Base-by-base conservation (phyloP, 2,329 filamentous ascomycete species). In the Neofusicoccum sp. region DNA sequence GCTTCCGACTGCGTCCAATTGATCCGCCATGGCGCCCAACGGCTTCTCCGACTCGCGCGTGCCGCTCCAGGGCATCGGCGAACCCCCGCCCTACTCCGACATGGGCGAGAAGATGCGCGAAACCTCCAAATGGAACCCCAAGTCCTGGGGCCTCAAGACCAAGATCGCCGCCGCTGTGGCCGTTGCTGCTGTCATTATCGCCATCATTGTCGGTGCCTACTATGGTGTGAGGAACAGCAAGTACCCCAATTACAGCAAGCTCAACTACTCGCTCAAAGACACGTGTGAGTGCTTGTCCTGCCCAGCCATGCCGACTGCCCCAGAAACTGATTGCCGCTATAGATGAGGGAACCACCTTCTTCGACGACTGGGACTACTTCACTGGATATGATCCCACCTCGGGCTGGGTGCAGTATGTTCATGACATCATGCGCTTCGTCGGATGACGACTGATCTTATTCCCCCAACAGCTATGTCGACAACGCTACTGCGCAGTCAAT, bases 271-370 rank as follows among this genome's bases (percentile, higher is more conserved):
- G 8, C 44, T 63, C 22, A 31, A 39, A 31, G 37, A 50, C 33
- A 72, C 85, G 85, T 69, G 82, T 87, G 84, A 56, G 86, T 59
- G 83, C 92, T 67, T 80, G 92, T 65, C 90, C n/a, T 12, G 41
- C 12, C 14, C 41, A 4, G n/a, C 22, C 22, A 22, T 22, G 22
- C 22, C 22, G 2, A 1, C 22, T 2, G 2, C 2, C 37, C 14
- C 37, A 41, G 14, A 41, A n/a, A 41, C 37, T 41, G 37, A 22
- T 22, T 2, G 22, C 22, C 22, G 2, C 22, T 22, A 89, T 71
- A 89, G 87, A 86, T 87, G 89, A 71, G 8, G 68, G 71, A 65
- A 65, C 65, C n/a, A 72, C 72, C 56, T 75, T 76, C 67, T 75
- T 76, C 66, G 29, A 64, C 3, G 65, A 67, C 44, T 76, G 76